These are phyloP conservation scores for Heliamphora exappendiculata DNA, from an alignment of 148 eudicot species.

Conservation along the genomic window DNA sequence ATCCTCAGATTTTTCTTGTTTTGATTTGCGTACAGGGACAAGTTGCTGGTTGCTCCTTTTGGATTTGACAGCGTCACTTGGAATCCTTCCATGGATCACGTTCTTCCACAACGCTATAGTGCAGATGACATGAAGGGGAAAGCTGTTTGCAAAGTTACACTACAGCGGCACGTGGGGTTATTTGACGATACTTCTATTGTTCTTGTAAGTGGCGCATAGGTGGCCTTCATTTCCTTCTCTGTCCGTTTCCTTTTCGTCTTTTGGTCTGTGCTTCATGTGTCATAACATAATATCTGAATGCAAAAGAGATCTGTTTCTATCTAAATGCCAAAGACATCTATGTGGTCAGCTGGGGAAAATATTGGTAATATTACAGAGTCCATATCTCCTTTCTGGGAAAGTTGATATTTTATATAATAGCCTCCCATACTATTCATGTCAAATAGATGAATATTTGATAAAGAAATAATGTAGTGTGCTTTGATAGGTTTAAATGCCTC, in stretches of 20 bases:
- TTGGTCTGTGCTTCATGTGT: background rate
- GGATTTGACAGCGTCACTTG: conserved; percentile 46
- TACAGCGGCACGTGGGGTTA: conserved; percentile 39
- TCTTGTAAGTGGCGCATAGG: conserved; percentile 35
- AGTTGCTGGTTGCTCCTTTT: conserved; percentile 44
- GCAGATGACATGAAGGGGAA: conserved; percentile 53
- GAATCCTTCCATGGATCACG: conserved; percentile 54
- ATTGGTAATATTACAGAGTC: background rate
- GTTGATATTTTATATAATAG: background rate
- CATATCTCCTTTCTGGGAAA: background rate
- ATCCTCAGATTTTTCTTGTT: conserved; percentile 5
- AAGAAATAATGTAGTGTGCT: background rate
- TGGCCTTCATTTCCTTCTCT: background rate
- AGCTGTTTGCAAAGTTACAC: conserved; percentile 39
- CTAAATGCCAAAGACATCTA: background rate
- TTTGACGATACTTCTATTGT: conserved; percentile 29
- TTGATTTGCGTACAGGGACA: conserved; percentile 34
- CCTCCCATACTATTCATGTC: background rate
- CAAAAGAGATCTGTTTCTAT: background rate
- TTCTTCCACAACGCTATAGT: conserved; percentile 39
- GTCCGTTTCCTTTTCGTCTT: background rate
- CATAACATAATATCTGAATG: background rate
- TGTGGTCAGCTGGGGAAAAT: conserved; percentile 4
- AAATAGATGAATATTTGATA: background rate
- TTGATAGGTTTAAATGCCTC: background rate